Evolutionary conservation across 441 rosid species (phyloP), one percentile per base, ranked within the genome.

Genomic region (Adansonia gregorii): DNA sequence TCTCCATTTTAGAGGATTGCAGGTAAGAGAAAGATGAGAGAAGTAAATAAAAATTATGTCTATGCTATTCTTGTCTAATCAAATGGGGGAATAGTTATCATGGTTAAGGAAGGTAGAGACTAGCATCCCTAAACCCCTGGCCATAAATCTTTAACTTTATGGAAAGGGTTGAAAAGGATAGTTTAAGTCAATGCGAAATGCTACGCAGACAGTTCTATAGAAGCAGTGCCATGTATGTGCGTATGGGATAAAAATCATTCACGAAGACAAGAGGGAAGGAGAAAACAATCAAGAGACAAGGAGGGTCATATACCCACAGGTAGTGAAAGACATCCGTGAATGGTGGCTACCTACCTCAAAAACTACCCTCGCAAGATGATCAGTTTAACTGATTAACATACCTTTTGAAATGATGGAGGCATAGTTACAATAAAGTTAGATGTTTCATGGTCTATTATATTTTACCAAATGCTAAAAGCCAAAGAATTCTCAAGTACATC

Each of bases 91-190:
- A 11, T 24, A 22, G 15, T 60, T 35, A 35, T 10, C 65, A 8
- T 60, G 65, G 11, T 60, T 22, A n/a, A 60, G 65, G 65, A 60
- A 60, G 35, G 24, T 10, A 60, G 65, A 60, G 65, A 60, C 2
- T 35, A 60, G 14, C 65, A 11, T 60, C 39, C 39, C 39, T 24
- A 60, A 22, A 15, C 46, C 8, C 46, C 46, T 43, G 46, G 46
- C 46, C 8, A 43, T 43, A 43, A 41, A 43, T 43, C 46, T 43
- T 43, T 43, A 43, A 43, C 6, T 43, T 43, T 9, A 20, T 35
- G 59, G 59, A 54, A 54, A n/a, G 59, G 59, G 8, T 35, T 43
- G 8, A 6, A 43, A 43, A 43, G 46, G 46, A 43, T 6, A 43
- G 0, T 43, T 43, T 43, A 43, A 4, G 46, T 43, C 46, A 7